Percentiles rank a stretch among this genome's conserved stretches.
phyloP scores from a whole-genome alignment of 495 filamentous ascomycete species.

The Rhizodiscina lignyota region DNA sequence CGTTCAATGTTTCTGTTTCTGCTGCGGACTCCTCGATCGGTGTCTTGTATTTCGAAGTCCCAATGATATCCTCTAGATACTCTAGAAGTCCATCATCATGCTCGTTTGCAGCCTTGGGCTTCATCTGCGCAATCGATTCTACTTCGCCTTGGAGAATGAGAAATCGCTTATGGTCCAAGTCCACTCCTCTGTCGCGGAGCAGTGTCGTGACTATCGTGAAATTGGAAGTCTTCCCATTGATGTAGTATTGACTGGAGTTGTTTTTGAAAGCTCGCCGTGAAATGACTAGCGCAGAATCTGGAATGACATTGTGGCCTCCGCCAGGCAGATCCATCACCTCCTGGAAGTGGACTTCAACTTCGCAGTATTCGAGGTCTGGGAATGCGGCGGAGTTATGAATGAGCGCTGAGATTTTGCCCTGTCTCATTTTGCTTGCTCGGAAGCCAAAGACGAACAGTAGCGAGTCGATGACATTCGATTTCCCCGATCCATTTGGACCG shows the following conservation, averaged over 20 bases:
- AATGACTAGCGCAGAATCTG: constrained; percentile 69
- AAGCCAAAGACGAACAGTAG: constrained; percentile 97
- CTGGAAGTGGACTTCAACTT: constrained; percentile 90
- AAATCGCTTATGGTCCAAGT: constrained; percentile 96
- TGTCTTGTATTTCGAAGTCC: constrained; percentile 92
- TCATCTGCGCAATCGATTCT: constrained; percentile 98
- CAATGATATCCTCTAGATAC: constrained; percentile 96
- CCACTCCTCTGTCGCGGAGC: constrained; percentile 76
- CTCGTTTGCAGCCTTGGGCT: constrained; percentile 82
- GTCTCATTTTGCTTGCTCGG: constrained; percentile 96
- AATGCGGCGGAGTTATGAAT: constrained; percentile 89
- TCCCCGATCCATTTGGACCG: constrained; percentile 93
- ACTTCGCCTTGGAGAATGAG: constrained; percentile 95
- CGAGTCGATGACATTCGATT: constrained; percentile 97
- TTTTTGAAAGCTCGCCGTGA: constrained; percentile 94
- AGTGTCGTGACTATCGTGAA: constrained; percentile 81
- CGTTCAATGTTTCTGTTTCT: constrained; percentile 82
- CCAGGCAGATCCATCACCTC: constrained; percentile 78
- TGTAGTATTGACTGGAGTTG: constrained; percentile 94
- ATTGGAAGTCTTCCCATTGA: constrained; percentile 73
- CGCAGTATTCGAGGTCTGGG: constrained; percentile 74
- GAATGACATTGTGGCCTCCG: constrained; percentile 55
- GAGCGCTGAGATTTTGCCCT: constrained; percentile 93
- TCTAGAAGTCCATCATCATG: constrained; percentile 93
- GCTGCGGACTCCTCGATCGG: constrained; percentile 86